phyloP scores from a whole-genome alignment of 2,329 filamentous ascomycete genomes.

The Penicillium sp. region DNA sequence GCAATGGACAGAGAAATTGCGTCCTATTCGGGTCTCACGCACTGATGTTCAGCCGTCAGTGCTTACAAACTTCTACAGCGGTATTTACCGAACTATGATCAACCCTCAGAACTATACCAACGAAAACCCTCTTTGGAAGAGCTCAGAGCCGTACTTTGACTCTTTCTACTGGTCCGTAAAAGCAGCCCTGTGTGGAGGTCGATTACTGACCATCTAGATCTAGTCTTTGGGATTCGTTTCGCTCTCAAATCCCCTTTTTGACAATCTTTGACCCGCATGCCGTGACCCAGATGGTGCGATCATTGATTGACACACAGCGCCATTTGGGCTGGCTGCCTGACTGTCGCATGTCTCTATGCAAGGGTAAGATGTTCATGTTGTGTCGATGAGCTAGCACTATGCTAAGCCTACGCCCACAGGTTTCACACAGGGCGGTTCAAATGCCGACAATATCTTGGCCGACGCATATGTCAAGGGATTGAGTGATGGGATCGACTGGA shows the following conservation, averaged over 20 bases:
- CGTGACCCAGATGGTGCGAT: conserved; percentile 60
- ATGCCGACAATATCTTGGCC: conserved; percentile 62
- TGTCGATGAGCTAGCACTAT: too few species aligned
- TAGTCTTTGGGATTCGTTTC: conserved; percentile 62
- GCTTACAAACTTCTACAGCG: conserved; percentile 59
- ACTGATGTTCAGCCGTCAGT: conserved; percentile 25
- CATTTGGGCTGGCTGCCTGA: conserved; percentile 67
- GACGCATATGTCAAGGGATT: conserved; percentile 66
- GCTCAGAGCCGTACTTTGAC: conserved; percentile 63
- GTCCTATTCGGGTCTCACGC: conserved; percentile 32
- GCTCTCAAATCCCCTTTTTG: conserved; percentile 62
- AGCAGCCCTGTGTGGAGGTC: not conserved
- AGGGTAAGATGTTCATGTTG: conserved; percentile 27
- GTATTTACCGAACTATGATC: conserved; percentile 63
- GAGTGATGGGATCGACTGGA: conserved; percentile 58
- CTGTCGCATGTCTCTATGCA: conserved; percentile 66
- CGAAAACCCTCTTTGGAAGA: conserved; percentile 63
- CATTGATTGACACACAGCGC: conserved; percentile 64
- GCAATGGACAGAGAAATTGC: conserved; percentile 54
- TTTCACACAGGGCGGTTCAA: conserved; percentile 67
- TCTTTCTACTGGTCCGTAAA: conserved; percentile 61
- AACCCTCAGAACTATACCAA: conserved; percentile 67
- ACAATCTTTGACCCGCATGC: conserved; percentile 59
- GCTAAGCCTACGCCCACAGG: conserved; percentile 34
- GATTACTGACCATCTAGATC: conserved; percentile 7